Evolutionary conservation across 1,139 yeast species (phyloP), one percentile per base, ranked within the genome.

Genomic region (Geotrichum fermentans): DNA sequence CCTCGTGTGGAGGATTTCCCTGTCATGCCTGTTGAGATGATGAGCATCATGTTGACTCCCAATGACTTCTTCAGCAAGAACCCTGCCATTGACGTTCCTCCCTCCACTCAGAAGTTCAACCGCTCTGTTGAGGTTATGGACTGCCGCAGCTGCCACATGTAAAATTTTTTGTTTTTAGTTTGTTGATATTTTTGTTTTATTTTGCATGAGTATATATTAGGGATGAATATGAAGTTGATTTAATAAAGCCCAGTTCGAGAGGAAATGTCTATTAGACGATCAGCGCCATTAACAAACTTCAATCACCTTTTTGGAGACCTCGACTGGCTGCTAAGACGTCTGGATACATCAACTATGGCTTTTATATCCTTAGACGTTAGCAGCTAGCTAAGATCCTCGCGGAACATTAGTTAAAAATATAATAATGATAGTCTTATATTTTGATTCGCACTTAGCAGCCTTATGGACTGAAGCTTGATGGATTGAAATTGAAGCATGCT

Each of bases 1-100:
- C 95, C 95, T 59, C 78, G 90, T 62, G 83, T 83, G 32, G 96
- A 87, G 71, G 95, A 87, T 68, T 87, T 85, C 84, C 95, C 95
- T 48, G 94, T 87, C 54, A 87, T 87, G 96, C 94, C 95, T 39
- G 85, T 82, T 52, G 95, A 87, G 71, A 79, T 79, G 59, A 71
- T 78, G 66, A 82, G 77, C 64, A 80, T 86, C 58, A 76, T 79
- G 55, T 74, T 87, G 55, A 74, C 77, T 47, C 96, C 96, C 47
- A 71, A 76, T 61, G 87, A 87, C 55, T 87, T 87, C 79, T 87
- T 85, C 67, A 80, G 80, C 58, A 80, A 72, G 65, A 86, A 86
- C 68, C 96, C 96, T 24, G 90, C 90, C 36, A 73, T 87, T 65
- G 94, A 85, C 62, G 73, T 87, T 46, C 95, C 95, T 44, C 82